A percentile compares a stretch with the other conserved stretches of the same genome.
phyloP scores from a whole-genome alignment of 345 rosid genomes.

The Combretum micranthum region DNA sequence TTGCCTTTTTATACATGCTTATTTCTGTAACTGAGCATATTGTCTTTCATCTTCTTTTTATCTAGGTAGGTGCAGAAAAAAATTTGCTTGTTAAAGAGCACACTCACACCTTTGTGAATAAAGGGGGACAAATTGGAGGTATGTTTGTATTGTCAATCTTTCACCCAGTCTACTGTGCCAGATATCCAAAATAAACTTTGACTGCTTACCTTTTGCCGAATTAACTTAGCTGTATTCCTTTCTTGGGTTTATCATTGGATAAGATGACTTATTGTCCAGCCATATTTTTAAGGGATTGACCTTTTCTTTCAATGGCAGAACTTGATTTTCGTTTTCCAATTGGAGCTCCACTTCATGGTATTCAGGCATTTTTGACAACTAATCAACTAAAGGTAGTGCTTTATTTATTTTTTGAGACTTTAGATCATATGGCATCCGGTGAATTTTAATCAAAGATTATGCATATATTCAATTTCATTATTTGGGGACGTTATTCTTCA shows the following conservation, averaged over 20 bases:
- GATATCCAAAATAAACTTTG: too few species aligned
- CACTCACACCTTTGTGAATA: slow-evolving; percentile 94
- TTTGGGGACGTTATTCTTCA: too few species aligned
- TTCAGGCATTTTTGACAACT: slow-evolving; percentile 72
- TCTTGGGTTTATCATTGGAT: background rate
- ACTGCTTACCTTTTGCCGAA: too few species aligned
- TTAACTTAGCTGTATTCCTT: background rate
- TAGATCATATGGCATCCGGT: background rate
- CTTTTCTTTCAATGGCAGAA: slow-evolving; percentile 37
- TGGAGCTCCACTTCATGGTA: slow-evolving; percentile 98
- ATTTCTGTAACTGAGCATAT: background rate
- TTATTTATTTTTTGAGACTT: background rate
- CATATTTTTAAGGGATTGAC: background rate
- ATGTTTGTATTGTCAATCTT: slow-evolving; percentile 11
- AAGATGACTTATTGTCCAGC: background rate
- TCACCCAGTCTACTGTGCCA: background rate
- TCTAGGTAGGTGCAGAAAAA: slow-evolving; percentile 78
- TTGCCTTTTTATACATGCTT: background rate
- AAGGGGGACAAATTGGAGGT: slow-evolving; percentile 88
- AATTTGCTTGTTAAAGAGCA: slow-evolving; percentile 94
- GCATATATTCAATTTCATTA: background rate
- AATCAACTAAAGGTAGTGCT: slow-evolving; percentile 74
- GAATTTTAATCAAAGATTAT: background rate
- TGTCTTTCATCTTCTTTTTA: slow-evolving; percentile 5
- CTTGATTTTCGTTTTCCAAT: slow-evolving; percentile 89